Percentiles rank a stretch among this genome's conserved stretches.
Evolutionary conservation across 306 rosid genomes (phyloP).

Genomic region (Rosa rugosa): DNA sequence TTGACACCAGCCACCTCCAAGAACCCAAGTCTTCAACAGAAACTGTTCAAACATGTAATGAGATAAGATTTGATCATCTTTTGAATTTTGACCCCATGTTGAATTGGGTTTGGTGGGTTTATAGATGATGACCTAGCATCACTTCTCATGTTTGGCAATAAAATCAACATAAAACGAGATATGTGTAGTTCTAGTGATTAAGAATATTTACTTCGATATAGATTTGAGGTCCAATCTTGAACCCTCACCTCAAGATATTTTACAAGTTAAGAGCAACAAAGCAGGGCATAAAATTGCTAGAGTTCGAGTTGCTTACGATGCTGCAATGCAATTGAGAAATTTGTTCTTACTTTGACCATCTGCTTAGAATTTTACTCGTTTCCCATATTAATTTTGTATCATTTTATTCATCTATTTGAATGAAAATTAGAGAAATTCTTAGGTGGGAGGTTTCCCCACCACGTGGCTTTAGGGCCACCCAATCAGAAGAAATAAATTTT

Average conservation of each 20-base stretch:
- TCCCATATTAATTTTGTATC: neutral
- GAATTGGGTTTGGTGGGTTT: neutral
- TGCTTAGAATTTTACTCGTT: neutral
- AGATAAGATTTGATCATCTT: neutral
- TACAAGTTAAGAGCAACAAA: too few species aligned
- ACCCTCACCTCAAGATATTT: neutral
- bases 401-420: constrained; percentile 11
- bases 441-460: too few species aligned
- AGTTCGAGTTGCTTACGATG: neutral
- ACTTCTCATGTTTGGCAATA: neutral
- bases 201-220: neutral
- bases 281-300: neutral
- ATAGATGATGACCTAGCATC: neutral
- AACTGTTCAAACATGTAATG: neutral
- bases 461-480: too few species aligned
- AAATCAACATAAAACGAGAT: neutral
- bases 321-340: neutral
- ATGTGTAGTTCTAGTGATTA: neutral
- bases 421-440: too few species aligned
- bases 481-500: too few species aligned
- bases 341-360: neutral
- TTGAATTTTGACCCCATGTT: neutral
- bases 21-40: neutral
- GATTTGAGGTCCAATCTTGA: neutral
- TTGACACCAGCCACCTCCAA: constrained; percentile 10